phyloP scores from a whole-genome alignment of 352 stramenopile species.

The Phytophthora ohioensis region DNA sequence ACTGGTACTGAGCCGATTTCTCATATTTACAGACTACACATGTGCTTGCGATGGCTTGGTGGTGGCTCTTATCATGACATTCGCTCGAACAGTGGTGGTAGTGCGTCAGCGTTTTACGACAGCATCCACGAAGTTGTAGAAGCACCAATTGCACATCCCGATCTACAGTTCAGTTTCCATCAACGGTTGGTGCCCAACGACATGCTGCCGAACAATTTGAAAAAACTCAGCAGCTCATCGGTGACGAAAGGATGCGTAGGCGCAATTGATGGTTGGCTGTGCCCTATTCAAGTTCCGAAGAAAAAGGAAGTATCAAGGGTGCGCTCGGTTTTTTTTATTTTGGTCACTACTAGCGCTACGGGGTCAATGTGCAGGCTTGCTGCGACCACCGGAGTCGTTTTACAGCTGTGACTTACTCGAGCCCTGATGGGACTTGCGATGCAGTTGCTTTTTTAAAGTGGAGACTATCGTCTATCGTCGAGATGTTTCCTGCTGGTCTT shows the following conservation, averaged over 20 bases:
- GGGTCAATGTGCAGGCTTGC: slow-evolving; percentile 3
- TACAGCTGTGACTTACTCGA: neutral
- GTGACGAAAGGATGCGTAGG: neutral
- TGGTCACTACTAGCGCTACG: slow-evolving; percentile 13
- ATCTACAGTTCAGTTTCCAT: slow-evolving; percentile 7
- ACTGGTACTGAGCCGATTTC: slow-evolving; percentile 4
- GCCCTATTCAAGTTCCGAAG: neutral
- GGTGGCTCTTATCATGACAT: slow-evolving; percentile 11
- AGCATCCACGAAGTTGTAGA: slow-evolving; percentile 16
- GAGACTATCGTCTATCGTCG: neutral
- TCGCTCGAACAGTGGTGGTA: slow-evolving; percentile 3
- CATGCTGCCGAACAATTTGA: slow-evolving; percentile 10
- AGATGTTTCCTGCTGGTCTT: neutral
- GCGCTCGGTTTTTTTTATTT: slow-evolving; percentile 5
- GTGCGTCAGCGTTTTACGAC: slow-evolving; percentile 13
- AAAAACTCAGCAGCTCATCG: neutral
- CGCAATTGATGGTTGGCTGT: neutral
- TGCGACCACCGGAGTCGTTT: neutral
- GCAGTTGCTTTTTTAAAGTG: neutral
- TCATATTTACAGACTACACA: slow-evolving; percentile 9
- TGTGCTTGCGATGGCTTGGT: slow-evolving; percentile 3
- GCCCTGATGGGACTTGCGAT: neutral
- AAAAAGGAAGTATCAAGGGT: slow-evolving; percentile 4
- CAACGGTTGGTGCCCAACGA: neutral
- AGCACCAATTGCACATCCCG: slow-evolving; percentile 11